Percentiles rank a stretch among this genome's conserved stretches.
Conservation (phyloP, 2,329 filamentous ascomycete species). For the Penicillium decumbens region DNA sequence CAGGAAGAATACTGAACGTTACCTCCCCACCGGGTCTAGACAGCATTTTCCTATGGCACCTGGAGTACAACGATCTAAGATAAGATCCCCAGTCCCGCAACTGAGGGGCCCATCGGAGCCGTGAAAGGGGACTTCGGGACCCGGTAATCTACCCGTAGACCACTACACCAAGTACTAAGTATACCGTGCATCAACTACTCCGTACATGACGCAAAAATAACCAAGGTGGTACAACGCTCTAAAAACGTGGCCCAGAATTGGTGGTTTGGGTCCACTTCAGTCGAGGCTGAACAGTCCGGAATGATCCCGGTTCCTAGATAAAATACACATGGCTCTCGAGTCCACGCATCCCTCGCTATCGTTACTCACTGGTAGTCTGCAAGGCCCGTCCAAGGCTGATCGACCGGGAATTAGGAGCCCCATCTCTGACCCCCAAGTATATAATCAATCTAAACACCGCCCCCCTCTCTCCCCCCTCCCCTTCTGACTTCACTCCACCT, state of each 20-base stretch:
- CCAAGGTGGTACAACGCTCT: neutral
- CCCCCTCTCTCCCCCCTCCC: neutral
- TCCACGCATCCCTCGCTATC: conserved; percentile 17
- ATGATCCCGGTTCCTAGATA: conserved; percentile 10
- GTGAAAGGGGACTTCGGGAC: neutral
- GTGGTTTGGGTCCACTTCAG: conserved; percentile 6
- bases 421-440: conserved; percentile 21
- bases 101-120: conserved; percentile 2
- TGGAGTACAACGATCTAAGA: conserved; percentile 5
- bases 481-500: conserved; percentile 1
- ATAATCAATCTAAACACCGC: conserved; percentile 23
- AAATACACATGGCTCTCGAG: conserved; percentile 21
- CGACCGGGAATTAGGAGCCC: conserved; percentile 19
- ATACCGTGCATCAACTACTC: neutral
- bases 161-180: neutral
- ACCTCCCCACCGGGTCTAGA: conserved; percentile 9
- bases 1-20: conserved; percentile 12
- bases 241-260: conserved; percentile 18
- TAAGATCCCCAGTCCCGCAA: neutral
- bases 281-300: conserved; percentile 17
- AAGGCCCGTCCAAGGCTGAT: conserved; percentile 23
- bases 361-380: conserved; percentile 17
- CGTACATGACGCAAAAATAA: too few relatives aligned
- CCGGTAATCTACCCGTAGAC: neutral
- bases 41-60: conserved; percentile 1